phyloP scores from a whole-genome alignment of 176 grass and related monocot genomes.

The Carex pumila region DNA sequence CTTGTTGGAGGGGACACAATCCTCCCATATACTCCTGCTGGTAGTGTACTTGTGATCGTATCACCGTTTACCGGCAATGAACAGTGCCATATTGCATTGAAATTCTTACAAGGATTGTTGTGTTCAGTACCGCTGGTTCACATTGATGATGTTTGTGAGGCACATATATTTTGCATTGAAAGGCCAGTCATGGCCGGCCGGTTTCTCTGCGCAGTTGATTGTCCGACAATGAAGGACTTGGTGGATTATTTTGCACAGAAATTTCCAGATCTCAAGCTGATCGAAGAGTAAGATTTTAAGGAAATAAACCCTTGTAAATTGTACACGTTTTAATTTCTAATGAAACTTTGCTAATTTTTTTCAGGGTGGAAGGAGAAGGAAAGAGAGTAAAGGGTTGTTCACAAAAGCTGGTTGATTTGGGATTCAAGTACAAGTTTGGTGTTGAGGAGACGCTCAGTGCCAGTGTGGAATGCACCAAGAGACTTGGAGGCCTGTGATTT shows the following conservation, averaged over 20 bases:
- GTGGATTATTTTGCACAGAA: conserved; percentile 26
- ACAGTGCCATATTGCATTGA: not conserved
- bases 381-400: conserved; percentile 27
- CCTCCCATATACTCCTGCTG: conserved; percentile 9
- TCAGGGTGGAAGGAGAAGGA: conserved; percentile 36
- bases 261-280: conserved; percentile 33
- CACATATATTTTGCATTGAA: conserved; percentile 63
- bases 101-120: conserved; percentile 49
- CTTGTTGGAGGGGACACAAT: conserved; percentile 51
- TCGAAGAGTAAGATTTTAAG: conserved; percentile 37
- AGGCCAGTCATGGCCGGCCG: conserved; percentile 41
- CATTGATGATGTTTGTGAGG: conserved; percentile 54
- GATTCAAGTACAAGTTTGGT: conserved; percentile 46
- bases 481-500: conserved; percentile 24
- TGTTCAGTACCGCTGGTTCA: conserved; percentile 55
- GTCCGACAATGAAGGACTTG: conserved; percentile 33
- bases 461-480: conserved; percentile 45
- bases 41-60: conserved; percentile 9
- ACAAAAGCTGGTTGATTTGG: conserved; percentile 40
- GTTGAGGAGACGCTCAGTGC: conserved; percentile 42
- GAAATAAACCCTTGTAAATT: not conserved
- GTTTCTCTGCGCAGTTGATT: conserved; percentile 44
- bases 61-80: conserved; percentile 38
- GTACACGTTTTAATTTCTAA: not conserved
- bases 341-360: not conserved